These are phyloP conservation scores for Trifolium repens DNA, from an alignment of 306 rosid genomes.

Conservation along the genomic window DNA sequence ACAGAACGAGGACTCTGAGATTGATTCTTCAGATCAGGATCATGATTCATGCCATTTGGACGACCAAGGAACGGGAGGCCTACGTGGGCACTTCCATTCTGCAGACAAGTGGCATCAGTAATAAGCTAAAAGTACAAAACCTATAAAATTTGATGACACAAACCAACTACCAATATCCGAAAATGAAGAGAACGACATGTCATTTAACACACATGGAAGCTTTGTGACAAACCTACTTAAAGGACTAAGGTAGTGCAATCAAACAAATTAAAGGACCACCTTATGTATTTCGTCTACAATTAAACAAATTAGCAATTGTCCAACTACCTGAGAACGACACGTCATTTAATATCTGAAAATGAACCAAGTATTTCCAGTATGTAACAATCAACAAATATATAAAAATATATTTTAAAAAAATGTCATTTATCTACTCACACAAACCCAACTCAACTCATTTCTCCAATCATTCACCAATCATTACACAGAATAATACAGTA, in stretches of 20 bases:
- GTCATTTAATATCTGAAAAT: no score
- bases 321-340: no score
- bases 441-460: constrained; percentile 34
- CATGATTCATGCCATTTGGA: constrained; percentile 50
- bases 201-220: not conserved
- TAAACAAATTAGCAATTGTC: no score
- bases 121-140: constrained; percentile 33
- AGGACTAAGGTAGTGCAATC: no score
- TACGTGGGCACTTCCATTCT: constrained; percentile 66
- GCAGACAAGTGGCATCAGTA: constrained; percentile 43
- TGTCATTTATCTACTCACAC: constrained; percentile 5
- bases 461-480: constrained; percentile 27
- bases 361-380: not conserved
- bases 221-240: no score
- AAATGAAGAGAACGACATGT: constrained; percentile 9
- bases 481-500: constrained; percentile 14
- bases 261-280: no score
- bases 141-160: constrained; percentile 5
- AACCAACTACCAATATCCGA: constrained; percentile 5
- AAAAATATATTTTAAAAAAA: not conserved
- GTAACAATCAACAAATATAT: constrained; percentile 9
- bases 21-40: constrained; percentile 62
- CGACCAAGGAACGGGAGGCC: constrained; percentile 53
- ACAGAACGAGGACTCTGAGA: constrained; percentile 65
- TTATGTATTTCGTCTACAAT: no score